These are phyloP conservation scores for Pichia membranifaciens DNA, from an alignment of 805 yeast genomes.

Conservation along the genomic window DNA sequence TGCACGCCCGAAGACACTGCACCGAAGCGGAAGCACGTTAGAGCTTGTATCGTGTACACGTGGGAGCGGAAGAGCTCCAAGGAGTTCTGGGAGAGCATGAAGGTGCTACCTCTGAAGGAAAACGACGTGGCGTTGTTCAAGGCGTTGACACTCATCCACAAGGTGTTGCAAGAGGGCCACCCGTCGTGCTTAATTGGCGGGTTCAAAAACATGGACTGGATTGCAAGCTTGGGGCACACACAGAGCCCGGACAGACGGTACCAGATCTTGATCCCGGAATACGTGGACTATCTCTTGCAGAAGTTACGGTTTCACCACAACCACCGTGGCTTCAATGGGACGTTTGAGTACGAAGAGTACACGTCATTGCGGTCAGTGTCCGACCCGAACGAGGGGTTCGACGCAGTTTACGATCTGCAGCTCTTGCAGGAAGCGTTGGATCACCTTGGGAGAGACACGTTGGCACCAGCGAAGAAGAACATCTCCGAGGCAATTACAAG, in stretches of 20 bases:
- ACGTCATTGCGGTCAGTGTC: slow-evolving; percentile 79
- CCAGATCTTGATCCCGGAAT: slow-evolving; percentile 70
- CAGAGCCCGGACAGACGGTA: slow-evolving; percentile 46
- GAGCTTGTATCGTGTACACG: slow-evolving; percentile 91
- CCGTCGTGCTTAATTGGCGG: slow-evolving; percentile 78
- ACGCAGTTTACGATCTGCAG: slow-evolving; percentile 80
- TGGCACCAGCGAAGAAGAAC: slow-evolving; percentile 53
- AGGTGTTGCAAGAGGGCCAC: slow-evolving; percentile 98
- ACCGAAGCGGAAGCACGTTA: slow-evolving; percentile 92
- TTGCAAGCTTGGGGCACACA: slow-evolving; percentile 62
- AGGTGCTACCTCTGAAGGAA: slow-evolving; percentile 69
- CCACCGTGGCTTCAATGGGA: slow-evolving; percentile 89
- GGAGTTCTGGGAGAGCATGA: slow-evolving; percentile 80
- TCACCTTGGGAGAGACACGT: slow-evolving; percentile 67
- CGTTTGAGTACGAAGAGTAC: slow-evolving; percentile 93
- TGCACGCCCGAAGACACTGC: slow-evolving; percentile 82
- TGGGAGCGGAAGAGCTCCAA: slow-evolving; percentile 90
- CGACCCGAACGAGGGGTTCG: slow-evolving; percentile 95
- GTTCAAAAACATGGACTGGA: slow-evolving; percentile 69
- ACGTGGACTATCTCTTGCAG: slow-evolving; percentile 59
- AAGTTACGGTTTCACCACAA: slow-evolving; percentile 78
- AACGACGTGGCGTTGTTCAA: too few relatives aligned
- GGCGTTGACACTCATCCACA: slow-evolving; percentile 83
- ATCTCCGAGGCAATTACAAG: slow-evolving; percentile 71
- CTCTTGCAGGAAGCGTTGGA: slow-evolving; percentile 79